phyloP scores from a whole-genome alignment of 805 yeast species.

The Diddensiella santjacobensis region DNA sequence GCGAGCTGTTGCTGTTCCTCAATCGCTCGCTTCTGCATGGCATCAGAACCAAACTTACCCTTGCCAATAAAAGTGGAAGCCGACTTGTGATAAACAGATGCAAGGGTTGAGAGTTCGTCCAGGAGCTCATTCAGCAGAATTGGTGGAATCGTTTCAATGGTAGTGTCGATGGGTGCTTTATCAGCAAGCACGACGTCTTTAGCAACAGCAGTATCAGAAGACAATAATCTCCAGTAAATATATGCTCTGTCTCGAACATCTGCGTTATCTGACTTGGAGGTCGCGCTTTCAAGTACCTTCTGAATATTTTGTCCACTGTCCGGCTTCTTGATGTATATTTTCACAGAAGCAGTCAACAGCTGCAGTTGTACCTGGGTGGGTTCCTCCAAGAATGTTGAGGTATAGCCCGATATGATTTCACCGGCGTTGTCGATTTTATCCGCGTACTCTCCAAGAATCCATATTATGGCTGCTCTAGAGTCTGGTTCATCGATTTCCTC shows the following conservation, averaged over 20 bases:
- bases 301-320: slow-evolving; percentile 60
- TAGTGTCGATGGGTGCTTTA: slow-evolving; percentile 68
- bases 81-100: slow-evolving; percentile 88
- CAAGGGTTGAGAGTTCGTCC: slow-evolving; percentile 73
- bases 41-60: slow-evolving; percentile 40
- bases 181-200: slow-evolving; percentile 54
- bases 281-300: slow-evolving; percentile 69
- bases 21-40: slow-evolving; percentile 46
- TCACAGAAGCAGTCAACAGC: slow-evolving; percentile 71
- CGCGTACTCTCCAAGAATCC: slow-evolving; percentile 84
- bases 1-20: slow-evolving; percentile 79
- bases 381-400: slow-evolving; percentile 56
- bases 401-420: slow-evolving; percentile 41
- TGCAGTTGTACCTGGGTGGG: slow-evolving; percentile 73
- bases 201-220: slow-evolving; percentile 78
- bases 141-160: slow-evolving; percentile 69
- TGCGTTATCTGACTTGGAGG: slow-evolving; percentile 76
- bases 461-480: slow-evolving; percentile 69
- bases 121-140: slow-evolving; percentile 63
- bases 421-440: slow-evolving; percentile 43
- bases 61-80: slow-evolving; percentile 56
- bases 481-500: slow-evolving; percentile 76
- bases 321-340: slow-evolving; percentile 61
- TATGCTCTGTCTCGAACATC: slow-evolving; percentile 84
- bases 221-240: slow-evolving; percentile 80